Evolutionary conservation across 2,329 filamentous ascomycete genomes (phyloP).

Genomic region (Fusarium clavum): DNA sequence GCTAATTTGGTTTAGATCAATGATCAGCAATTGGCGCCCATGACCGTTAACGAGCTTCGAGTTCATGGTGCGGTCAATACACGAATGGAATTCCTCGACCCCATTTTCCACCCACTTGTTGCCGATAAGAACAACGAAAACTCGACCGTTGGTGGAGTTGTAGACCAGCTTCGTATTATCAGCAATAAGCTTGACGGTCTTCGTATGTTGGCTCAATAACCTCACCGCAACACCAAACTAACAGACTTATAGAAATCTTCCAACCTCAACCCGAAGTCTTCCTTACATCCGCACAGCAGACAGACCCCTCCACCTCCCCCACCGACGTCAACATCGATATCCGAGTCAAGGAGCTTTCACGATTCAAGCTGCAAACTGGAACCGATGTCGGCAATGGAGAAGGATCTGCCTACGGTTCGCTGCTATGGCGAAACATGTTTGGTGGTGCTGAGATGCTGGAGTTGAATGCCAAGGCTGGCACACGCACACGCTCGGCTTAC

Average conservation of each 20-base stretch:
- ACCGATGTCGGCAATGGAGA: conserved; percentile 95
- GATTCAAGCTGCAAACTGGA: conserved; percentile 90
- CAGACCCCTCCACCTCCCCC: conserved; percentile 75
- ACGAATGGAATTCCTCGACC: conserved; percentile 84
- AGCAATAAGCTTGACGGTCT: conserved; percentile 82
- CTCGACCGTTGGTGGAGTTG: conserved; percentile 83
- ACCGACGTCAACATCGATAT: conserved; percentile 88
- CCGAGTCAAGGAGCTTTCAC: conserved; percentile 83
- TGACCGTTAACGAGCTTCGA: conserved; percentile 86
- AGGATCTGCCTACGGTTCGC: conserved; percentile 90
- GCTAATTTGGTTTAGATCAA: conserved; percentile 54
- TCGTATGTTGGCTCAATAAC: conserved; percentile 63
- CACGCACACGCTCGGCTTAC: conserved; percentile 90
- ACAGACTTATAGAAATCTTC: conserved; percentile 76
- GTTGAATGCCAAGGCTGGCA: conserved; percentile 88
- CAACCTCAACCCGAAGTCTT: conserved; percentile 84
- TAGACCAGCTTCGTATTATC: conserved; percentile 76
- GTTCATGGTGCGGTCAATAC: conserved; percentile 87
- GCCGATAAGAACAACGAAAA: conserved; percentile 72
- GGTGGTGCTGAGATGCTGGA: conserved; percentile 92
- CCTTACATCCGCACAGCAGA: conserved; percentile 78
- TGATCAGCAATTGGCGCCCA: conserved; percentile 86
- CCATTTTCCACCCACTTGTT: conserved; percentile 82
- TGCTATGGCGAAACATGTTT: conserved; percentile 90
- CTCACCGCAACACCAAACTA: conserved; percentile 39